These are phyloP conservation scores for Babesia ovata DNA, from an alignment of 169 alveolate species.

Conservation along the genomic window DNA sequence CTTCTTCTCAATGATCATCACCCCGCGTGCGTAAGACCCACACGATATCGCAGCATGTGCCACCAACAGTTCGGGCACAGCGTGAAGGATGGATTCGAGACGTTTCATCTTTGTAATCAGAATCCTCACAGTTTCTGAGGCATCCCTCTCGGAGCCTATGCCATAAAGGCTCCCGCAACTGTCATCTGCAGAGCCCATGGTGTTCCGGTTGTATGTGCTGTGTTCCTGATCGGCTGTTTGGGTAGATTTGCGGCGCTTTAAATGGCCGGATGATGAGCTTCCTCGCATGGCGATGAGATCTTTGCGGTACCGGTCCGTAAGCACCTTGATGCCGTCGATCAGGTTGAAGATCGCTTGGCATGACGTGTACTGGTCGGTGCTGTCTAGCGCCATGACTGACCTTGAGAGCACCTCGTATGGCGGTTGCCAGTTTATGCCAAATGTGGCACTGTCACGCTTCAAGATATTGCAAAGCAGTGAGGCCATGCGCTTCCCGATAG, in stretches of 20 bases:
- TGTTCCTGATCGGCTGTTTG: conserved; percentile 75
- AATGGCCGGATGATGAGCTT: neutral
- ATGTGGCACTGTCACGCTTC: conserved; percentile 46
- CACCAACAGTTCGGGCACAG: conserved; percentile 43
- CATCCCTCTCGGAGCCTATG: neutral
- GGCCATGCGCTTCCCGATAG: conserved; percentile 57
- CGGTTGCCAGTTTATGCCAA: conserved; percentile 56
- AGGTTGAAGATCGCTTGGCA: conserved; percentile 63
- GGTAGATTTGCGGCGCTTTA: conserved; percentile 64
- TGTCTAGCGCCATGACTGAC: conserved; percentile 1
- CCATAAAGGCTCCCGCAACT: neutral
- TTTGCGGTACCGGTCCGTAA: conserved; percentile 22
- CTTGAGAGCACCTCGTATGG: conserved; percentile 26
- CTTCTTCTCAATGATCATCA: conserved; percentile 48
- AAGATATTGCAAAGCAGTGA: conserved; percentile 43
- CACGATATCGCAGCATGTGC: conserved; percentile 66
- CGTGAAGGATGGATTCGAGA: conserved; percentile 18
- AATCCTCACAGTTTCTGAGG: neutral
- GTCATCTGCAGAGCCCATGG: neutral
- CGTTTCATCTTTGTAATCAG: conserved; percentile 1
- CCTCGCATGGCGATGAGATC: neutral
- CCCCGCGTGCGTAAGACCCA: conserved; percentile 63
- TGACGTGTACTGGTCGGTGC: conserved; percentile 43
- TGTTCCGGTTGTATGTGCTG: neutral
- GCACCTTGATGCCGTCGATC: conserved; percentile 28